A percentile compares a stretch with the other conserved stretches of the same genome.
These are phyloP conservation scores for Allodekkera sacchari DNA, from an alignment of 805 yeast genomes.

Conservation along the genomic window DNA sequence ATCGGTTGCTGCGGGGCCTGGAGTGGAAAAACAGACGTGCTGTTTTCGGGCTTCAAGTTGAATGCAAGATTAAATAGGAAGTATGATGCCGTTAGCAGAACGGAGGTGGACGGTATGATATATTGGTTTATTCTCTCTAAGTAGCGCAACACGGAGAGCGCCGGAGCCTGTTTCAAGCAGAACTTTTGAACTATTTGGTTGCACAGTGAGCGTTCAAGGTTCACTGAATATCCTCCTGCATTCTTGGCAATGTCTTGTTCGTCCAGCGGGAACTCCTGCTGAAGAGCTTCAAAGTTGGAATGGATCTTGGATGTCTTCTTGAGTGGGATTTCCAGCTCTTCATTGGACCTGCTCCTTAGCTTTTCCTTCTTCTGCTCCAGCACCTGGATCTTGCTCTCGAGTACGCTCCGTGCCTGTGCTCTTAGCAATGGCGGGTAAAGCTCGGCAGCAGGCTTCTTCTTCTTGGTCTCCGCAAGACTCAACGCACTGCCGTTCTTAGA, in stretches of 20 bases:
- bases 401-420: neutral
- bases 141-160: constrained; percentile 19
- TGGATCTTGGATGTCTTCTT: constrained; percentile 18
- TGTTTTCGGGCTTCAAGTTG: constrained; percentile 14
- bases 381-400: constrained; percentile 1
- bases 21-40: constrained; percentile 3
- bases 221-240: constrained; percentile 10
- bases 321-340: constrained; percentile 23
- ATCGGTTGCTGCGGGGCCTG: constrained; percentile 6
- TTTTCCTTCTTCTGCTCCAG: constrained; percentile 1
- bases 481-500: neutral
- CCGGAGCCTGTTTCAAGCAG: constrained; percentile 24
- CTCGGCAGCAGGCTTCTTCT: too few relatives aligned
- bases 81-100: constrained; percentile 23
- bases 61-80: constrained; percentile 24
- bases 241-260: constrained; percentile 5
- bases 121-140: constrained; percentile 25
- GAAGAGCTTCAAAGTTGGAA: constrained; percentile 19
- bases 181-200: constrained; percentile 18
- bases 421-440: constrained; percentile 2
- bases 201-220: constrained; percentile 5
- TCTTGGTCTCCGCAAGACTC: neutral
- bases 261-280: neutral
- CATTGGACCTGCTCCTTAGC: constrained; percentile 11
- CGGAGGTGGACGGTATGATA: constrained; percentile 23